Evolutionary conservation across 805 yeast species (phyloP), one percentile per base, ranked within the genome.

Genomic region (Candida succiphila): DNA sequence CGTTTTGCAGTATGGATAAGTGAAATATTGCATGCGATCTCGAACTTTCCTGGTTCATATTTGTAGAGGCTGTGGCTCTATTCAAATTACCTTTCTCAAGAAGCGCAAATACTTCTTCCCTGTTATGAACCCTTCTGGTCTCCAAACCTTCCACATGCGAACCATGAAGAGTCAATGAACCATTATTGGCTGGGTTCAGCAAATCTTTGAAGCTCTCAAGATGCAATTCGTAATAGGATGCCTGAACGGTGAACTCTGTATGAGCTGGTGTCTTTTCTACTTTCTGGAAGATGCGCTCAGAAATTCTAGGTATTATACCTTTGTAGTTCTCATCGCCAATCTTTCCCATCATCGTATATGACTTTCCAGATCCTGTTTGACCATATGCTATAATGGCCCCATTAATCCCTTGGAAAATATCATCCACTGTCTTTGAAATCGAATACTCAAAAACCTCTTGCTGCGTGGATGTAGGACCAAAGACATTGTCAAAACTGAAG

Each of bases 331-430:
- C 45, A 2, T 66, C 59, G 4, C 48, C 50, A 1, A 56, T 45
- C 9, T 63, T 42, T 0, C 84, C 82, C 58, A 84, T 71, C 92
- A 84, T 83, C 1, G 94, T 85, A 54, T 72, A 78, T 0, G 94
- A 76, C 48, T 84, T 84, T 1, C 95, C 95, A 0, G 92, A 69
- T 2, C 83, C 88, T 1, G 94, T 85, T 51, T 85, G 94, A 5
- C 96, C 96, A 56, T 87, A 87, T 57, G 63, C 41, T 22, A 46
- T 34, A 6, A 56, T 49, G 2, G 63, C 51, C 4, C 54, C 53
- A 14, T 60, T 58, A n/a, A 56, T 54, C 0, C 96, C 96, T 22
- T 66, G 63, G 37, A 80, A 66, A 21, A 84, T 63, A 40, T 81
- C 89, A 27, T 73, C 75, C 4, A 85, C 78, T 0, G 84, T 76